A percentile compares a stretch with the other conserved stretches of the same genome.
Conservation (phyloP, 306 rosid genomes). For the Medicago arabica region DNA sequence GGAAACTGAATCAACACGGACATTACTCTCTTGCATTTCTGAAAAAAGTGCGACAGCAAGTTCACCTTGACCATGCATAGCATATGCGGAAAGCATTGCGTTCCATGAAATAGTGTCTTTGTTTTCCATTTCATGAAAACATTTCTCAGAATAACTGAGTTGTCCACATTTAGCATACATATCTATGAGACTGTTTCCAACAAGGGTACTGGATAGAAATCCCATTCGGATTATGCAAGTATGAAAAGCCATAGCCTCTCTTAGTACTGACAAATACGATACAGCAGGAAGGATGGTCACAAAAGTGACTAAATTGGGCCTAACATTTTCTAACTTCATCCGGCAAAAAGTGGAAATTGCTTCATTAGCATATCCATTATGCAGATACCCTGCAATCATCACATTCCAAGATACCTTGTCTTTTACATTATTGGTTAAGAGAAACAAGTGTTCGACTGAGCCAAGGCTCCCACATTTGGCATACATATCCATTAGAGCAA, state of each 20-base stretch:
- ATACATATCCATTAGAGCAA: constrained; percentile 69
- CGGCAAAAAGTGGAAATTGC: constrained; percentile 53
- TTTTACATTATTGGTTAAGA: constrained; percentile 42
- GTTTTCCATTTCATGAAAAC: constrained; percentile 67
- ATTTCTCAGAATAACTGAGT: constrained; percentile 62
- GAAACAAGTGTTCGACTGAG: constrained; percentile 61
- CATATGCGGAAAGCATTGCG: constrained; percentile 72
- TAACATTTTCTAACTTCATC: constrained; percentile 59
- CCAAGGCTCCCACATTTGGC: constrained; percentile 61
- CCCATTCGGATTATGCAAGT: constrained; percentile 66
- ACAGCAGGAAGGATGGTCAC: constrained; percentile 64
- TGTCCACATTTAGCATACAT: constrained; percentile 77
- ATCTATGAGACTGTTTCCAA: constrained; percentile 64
- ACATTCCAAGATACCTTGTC: constrained; percentile 70
- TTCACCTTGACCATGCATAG: constrained; percentile 69
- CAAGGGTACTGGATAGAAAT: constrained; percentile 52
- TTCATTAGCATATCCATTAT: constrained; percentile 50
- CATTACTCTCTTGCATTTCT: constrained; percentile 56
- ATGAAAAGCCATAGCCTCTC: constrained; percentile 71
- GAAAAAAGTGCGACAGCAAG: constrained; percentile 59
- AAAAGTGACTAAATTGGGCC: constrained; percentile 64
- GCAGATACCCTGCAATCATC: constrained; percentile 64
- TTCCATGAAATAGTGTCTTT: constrained; percentile 70
- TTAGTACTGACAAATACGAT: constrained; percentile 55
- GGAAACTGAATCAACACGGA: constrained; percentile 63